Evolutionary conservation across 2,329 filamentous ascomycete genomes (phyloP).

Genomic region (Cordyceps javanica): DNA sequence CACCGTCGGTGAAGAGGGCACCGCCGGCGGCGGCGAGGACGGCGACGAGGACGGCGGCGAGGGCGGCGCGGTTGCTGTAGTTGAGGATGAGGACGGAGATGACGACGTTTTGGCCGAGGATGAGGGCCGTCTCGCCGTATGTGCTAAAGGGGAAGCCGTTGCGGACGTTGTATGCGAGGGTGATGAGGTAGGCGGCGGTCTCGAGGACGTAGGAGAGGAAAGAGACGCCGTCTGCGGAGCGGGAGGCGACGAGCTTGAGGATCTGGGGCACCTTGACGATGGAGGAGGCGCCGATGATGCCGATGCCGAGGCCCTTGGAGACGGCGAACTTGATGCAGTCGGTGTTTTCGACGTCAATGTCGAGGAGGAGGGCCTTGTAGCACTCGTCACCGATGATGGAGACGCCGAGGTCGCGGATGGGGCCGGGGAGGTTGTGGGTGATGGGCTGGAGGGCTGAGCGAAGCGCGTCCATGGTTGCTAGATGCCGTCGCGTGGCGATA

Average conservation of each 20-base stretch:
- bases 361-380: slow-evolving; percentile 79
- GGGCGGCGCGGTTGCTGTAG: slow-evolving; percentile 63
- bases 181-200: slow-evolving; percentile 80
- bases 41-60: slow-evolving; percentile 73
- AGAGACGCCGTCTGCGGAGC: slow-evolving; percentile 75
- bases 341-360: slow-evolving; percentile 71
- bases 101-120: slow-evolving; percentile 84
- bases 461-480: slow-evolving; percentile 51
- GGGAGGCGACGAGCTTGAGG: slow-evolving; percentile 77
- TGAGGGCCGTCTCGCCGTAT: slow-evolving; percentile 89
- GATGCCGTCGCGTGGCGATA: background rate
- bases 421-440: slow-evolving; percentile 65
- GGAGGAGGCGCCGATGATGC: slow-evolving; percentile 82
- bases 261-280: slow-evolving; percentile 98
- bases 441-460: slow-evolving; percentile 60
- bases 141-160: slow-evolving; percentile 94
- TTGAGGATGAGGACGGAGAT: slow-evolving; percentile 83
- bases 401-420: slow-evolving; percentile 66
- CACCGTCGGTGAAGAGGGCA: slow-evolving; percentile 59
- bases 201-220: slow-evolving; percentile 93
- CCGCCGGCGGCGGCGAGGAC: slow-evolving; percentile 64
- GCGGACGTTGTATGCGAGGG: slow-evolving; percentile 85
- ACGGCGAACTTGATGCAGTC: slow-evolving; percentile 84
- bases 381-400: slow-evolving; percentile 77
- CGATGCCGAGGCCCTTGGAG: slow-evolving; percentile 87